Percentiles rank a stretch among this genome's conserved stretches.
Conservation (phyloP, 1,284 basidiomycete genomes). For the Ceraceosorus bombacis region DNA sequence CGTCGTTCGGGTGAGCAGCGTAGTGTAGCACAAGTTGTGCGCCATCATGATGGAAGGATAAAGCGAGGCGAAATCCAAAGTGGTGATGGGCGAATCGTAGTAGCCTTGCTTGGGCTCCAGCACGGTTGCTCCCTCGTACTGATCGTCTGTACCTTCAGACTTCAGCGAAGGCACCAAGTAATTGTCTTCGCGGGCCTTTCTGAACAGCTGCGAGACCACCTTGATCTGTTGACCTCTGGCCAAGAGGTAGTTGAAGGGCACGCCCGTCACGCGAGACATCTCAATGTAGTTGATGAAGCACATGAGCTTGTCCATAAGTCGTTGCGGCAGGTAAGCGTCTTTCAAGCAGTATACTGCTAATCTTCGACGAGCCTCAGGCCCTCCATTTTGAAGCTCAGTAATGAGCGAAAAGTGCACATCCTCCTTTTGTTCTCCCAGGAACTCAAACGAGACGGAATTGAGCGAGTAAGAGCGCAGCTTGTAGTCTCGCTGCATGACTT, state of each 20-base stretch:
- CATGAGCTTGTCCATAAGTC: conserved; percentile 48
- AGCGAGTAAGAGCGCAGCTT: conserved; percentile 46
- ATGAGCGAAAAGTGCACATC: conserved; percentile 48
- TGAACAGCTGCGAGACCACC: conserved; percentile 46
- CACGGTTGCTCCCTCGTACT: conserved; percentile 48
- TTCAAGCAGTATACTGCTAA: conserved; percentile 48
- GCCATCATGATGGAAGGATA: conserved; percentile 49
- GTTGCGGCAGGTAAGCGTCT: conserved; percentile 47
- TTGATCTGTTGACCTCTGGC: conserved; percentile 48
- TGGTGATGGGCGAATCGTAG: conserved; percentile 46
- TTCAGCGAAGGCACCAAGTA: conserved; percentile 47
- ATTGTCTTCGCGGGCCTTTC: conserved; percentile 45
- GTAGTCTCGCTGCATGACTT: conserved; percentile 49
- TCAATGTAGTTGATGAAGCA: conserved; percentile 49
- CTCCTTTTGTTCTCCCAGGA: conserved; percentile 47
- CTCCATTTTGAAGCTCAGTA: conserved; percentile 46
- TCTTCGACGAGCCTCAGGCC: conserved; percentile 45
- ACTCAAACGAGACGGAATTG: conserved; percentile 47
- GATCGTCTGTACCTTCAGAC: conserved; percentile 45
- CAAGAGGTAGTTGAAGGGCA: conserved; percentile 48
- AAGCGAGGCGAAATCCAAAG: conserved; percentile 47
- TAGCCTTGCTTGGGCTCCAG: conserved; percentile 47
- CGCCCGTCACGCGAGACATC: conserved; percentile 48
- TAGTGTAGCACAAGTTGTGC: conserved; percentile 48
- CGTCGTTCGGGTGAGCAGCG: conserved; percentile 41